Evolutionary conservation across 441 rosid genomes (phyloP).

Genomic region (Bocquillonia castaneifolia): DNA sequence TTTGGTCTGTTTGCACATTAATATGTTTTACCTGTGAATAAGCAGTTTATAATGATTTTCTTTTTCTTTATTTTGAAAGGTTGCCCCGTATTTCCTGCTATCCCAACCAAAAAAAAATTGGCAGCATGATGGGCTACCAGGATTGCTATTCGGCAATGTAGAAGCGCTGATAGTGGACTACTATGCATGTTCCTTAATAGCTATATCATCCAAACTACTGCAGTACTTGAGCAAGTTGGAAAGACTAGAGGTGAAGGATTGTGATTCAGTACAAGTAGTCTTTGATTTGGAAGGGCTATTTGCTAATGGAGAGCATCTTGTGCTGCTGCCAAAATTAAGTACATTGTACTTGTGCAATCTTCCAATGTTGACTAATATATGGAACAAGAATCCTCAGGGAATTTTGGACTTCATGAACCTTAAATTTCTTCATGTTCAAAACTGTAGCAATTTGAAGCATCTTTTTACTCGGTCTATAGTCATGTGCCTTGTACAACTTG

Average conservation of each 20-base stretch:
- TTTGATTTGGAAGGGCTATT: constrained; percentile 3
- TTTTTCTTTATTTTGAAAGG: neutral
- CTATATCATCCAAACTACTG: neutral
- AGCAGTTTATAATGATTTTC: too few species aligned
- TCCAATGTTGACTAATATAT: too few species aligned
- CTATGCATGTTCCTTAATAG: neutral
- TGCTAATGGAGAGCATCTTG: neutral
- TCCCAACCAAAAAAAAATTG: too few species aligned
- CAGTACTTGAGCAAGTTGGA: constrained; percentile 2
- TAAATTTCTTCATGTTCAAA: constrained; percentile 7
- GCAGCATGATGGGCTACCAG: too few species aligned
- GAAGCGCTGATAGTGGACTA: neutral
- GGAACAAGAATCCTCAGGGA: too few species aligned
- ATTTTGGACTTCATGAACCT: too few species aligned
- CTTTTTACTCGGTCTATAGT: constrained; percentile 3
- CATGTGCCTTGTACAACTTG: neutral
- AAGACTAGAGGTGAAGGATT: neutral
- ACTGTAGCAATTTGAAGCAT: constrained; percentile 19
- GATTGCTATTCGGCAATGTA: neutral
- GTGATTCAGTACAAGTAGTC: constrained; percentile 7
- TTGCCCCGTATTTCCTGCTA: neutral
- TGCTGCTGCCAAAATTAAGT: neutral
- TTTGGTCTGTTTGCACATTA: too few species aligned
- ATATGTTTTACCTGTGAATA: too few species aligned
- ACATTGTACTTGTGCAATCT: constrained; percentile 4